These are phyloP conservation scores for Globisporangium emineosum DNA, from an alignment of 352 stramenopile species.

Conservation along the genomic window DNA sequence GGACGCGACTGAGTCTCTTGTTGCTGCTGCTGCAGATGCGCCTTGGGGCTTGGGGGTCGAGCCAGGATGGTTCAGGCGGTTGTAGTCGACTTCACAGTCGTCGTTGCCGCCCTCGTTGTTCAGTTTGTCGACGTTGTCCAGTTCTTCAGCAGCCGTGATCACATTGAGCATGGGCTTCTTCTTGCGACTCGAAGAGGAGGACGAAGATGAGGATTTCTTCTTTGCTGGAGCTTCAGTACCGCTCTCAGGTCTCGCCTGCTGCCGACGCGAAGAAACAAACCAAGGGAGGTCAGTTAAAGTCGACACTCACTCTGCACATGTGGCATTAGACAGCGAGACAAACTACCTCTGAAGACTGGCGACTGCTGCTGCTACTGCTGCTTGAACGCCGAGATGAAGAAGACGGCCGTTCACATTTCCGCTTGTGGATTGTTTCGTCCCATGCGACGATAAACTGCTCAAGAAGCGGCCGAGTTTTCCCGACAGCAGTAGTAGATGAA, in stretches of 20 bases:
- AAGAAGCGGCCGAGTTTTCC: conserved; percentile 10
- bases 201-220: conserved; percentile 12
- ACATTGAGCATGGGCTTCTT: conserved; percentile 45
- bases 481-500: conserved; percentile 1
- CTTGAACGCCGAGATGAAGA: conserved; percentile 11
- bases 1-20: conserved; percentile 13
- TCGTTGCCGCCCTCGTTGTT: conserved; percentile 7
- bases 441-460: conserved; percentile 17
- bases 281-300: background rate
- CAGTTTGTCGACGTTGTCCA: conserved; percentile 12
- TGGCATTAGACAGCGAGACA: background rate
- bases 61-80: conserved; percentile 54
- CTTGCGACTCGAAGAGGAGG: conserved; percentile 10
- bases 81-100: conserved; percentile 32
- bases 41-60: conserved; percentile 46
- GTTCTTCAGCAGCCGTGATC: conserved; percentile 24
- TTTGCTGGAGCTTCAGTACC: background rate
- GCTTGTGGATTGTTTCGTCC: conserved; percentile 17
- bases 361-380: conserved; percentile 9
- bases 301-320: background rate
- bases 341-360: conserved; percentile 7
- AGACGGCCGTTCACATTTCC: conserved; percentile 8
- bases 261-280: background rate
- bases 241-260: background rate
- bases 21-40: background rate